These are phyloP conservation scores for Halteria grandinella DNA, from an alignment of 73 alveolate genomes.

Conservation along the genomic window DNA sequence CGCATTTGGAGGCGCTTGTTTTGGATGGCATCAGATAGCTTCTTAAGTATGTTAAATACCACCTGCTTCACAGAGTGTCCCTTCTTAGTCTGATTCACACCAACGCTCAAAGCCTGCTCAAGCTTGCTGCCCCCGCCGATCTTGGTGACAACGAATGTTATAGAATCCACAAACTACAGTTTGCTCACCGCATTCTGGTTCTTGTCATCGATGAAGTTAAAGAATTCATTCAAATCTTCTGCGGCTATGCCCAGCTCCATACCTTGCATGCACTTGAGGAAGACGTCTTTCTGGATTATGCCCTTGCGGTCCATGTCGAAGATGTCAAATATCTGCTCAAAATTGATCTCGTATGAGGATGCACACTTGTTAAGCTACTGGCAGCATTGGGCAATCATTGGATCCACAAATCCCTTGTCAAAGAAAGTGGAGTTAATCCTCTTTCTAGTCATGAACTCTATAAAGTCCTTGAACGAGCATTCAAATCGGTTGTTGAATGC, in stretches of 20 bases:
- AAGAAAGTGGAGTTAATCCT: slow-evolving; percentile 34
- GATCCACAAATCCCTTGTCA: slow-evolving; percentile 64
- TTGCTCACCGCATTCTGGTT: slow-evolving; percentile 39
- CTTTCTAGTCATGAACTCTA: slow-evolving; percentile 60
- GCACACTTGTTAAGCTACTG: background rate
- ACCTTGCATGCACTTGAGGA: slow-evolving; percentile 52
- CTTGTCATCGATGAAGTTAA: slow-evolving; percentile 57
- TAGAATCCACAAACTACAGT: slow-evolving; percentile 40
- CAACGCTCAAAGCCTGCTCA: slow-evolving; percentile 20
- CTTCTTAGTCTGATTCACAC: slow-evolving; percentile 30
- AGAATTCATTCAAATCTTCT: slow-evolving; percentile 60
- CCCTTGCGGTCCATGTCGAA: slow-evolving; percentile 38
- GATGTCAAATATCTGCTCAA: slow-evolving; percentile 39
- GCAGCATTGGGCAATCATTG: slow-evolving; percentile 56
- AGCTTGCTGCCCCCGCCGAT: slow-evolving; percentile 46
- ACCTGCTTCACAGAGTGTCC: slow-evolving; percentile 37
- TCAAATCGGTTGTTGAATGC: slow-evolving; percentile 3
- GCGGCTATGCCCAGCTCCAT: slow-evolving; percentile 47
- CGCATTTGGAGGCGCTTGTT: slow-evolving; percentile 34
- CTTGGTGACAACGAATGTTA: slow-evolving; percentile 35
- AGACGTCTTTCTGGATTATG: slow-evolving; percentile 29
- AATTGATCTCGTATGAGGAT: slow-evolving; percentile 30
- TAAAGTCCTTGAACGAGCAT: slow-evolving; percentile 57
- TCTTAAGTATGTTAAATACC: slow-evolving; percentile 45
- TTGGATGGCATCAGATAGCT: slow-evolving; percentile 32